Conservation (phyloP, 2,329 filamentous ascomycete genomes). For the Aschersonia sp. region DNA sequence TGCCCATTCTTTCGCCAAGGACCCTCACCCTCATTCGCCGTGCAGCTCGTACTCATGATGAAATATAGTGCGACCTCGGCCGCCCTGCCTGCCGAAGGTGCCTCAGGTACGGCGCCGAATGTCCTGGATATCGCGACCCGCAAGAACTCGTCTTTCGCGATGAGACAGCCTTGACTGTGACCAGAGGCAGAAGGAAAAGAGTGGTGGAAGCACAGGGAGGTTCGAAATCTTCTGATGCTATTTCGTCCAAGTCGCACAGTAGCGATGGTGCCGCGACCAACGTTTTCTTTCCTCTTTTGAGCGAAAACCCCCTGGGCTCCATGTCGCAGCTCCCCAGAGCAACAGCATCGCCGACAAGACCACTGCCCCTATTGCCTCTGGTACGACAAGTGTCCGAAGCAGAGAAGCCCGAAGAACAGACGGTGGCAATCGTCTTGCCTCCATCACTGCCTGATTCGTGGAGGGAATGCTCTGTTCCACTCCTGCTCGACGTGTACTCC, state of each 20-base stretch:
- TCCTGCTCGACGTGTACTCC: conserved; percentile 22
- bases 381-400: no score
- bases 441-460: conserved; percentile 15
- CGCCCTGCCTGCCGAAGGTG: conserved; percentile 24
- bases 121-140: conserved; percentile 24
- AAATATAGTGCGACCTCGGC: conserved; percentile 22
- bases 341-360: conserved; percentile 5
- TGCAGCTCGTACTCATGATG: background rate
- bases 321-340: conserved; percentile 8
- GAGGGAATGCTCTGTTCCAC: conserved; percentile 23
- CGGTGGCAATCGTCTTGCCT: no score
- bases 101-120: conserved; percentile 23
- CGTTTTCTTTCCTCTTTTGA: background rate
- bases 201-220: background rate
- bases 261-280: conserved; percentile 1
- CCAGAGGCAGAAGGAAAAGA: conserved; percentile 16
- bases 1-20: no score
- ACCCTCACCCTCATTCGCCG: no score
- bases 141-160: conserved; percentile 25
- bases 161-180: conserved; percentile 13
- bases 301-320: conserved; percentile 1
- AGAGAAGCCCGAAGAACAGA: no score
- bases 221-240: background rate
- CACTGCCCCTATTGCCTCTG: no score
- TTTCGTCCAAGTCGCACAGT: conserved; percentile 1